phyloP scores from a whole-genome alignment of 768 basidiomycete species.

The Rhodocollybia butyracea region DNA sequence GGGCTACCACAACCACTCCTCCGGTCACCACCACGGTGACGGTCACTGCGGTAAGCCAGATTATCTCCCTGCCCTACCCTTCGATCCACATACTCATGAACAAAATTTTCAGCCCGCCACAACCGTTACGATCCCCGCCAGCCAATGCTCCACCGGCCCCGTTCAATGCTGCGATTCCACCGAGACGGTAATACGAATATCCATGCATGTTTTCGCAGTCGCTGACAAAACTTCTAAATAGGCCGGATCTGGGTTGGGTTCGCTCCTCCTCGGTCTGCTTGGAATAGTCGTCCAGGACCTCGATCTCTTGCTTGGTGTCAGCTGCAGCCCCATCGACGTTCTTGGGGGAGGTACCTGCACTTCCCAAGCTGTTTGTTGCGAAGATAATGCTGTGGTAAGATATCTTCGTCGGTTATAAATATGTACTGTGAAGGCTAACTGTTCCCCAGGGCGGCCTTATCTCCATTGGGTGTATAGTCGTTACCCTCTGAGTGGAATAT shows the following conservation, averaged over 20 bases:
- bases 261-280: background rate
- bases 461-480: too few species aligned
- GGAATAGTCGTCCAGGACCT: slow-evolving; percentile 8
- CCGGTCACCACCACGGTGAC: slow-evolving; percentile 2
- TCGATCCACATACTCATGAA: background rate
- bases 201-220: background rate
- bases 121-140: background rate
- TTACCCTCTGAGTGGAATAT: too few species aligned
- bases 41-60: background rate
- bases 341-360: background rate
- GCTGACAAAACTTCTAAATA: background rate
- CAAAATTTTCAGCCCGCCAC: background rate
- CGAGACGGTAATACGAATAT: background rate
- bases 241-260: slow-evolving; percentile 1
- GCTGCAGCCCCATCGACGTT: slow-evolving; percentile 10
- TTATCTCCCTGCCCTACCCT: background rate
- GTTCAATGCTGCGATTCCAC: slow-evolving; percentile 17
- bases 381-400: too few species aligned
- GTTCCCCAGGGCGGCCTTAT: too few species aligned
- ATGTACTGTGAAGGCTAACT: too few species aligned
- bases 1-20: background rate
- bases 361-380: too few species aligned
- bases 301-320: slow-evolving; percentile 3
- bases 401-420: too few species aligned
- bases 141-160: slow-evolving; percentile 13